Conservation (phyloP, 2,329 filamentous ascomycete species). For the Aspergillus phoenicis region DNA sequence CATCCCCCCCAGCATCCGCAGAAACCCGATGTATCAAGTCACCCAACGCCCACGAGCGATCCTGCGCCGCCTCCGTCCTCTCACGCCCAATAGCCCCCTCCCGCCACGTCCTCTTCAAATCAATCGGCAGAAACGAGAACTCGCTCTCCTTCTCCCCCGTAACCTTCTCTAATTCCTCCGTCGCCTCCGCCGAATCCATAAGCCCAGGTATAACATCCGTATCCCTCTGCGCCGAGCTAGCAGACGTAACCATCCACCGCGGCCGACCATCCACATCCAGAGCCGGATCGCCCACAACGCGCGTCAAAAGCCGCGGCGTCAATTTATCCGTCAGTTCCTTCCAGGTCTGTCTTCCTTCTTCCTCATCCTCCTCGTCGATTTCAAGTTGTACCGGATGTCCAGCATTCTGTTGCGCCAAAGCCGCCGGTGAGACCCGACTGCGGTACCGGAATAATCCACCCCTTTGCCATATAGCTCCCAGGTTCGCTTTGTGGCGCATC, state of each 20-base stretch:
- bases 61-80: slow-evolving; percentile 63
- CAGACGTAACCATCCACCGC: slow-evolving; percentile 60
- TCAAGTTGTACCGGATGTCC: slow-evolving; percentile 16
- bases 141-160: slow-evolving; percentile 46
- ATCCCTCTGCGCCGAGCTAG: slow-evolving; percentile 59
- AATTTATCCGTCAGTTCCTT: slow-evolving; percentile 54
- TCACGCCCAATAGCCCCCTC: slow-evolving; percentile 63
- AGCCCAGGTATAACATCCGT: slow-evolving; percentile 63
- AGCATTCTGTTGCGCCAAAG: slow-evolving; percentile 36
- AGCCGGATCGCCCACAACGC: slow-evolving; percentile 50
- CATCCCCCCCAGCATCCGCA: slow-evolving; percentile 27
- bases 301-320: slow-evolving; percentile 51
- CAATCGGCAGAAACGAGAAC: slow-evolving; percentile 59
- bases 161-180: slow-evolving; percentile 22
- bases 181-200: slow-evolving; percentile 25
- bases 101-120: slow-evolving; percentile 65
- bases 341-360: slow-evolving; percentile 58
- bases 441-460: slow-evolving; percentile 48
- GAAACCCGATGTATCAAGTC: slow-evolving; percentile 51
- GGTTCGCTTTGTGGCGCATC: slow-evolving; percentile 57
- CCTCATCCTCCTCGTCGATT: slow-evolving; percentile 30
- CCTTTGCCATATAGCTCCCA: slow-evolving; percentile 59
- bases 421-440: slow-evolving; percentile 42
- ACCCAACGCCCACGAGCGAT: slow-evolving; percentile 63
- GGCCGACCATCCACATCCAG: slow-evolving; percentile 45